Evolutionary conservation across 441 rosid genomes (phyloP).

Genomic region (Populus tomentosa): DNA sequence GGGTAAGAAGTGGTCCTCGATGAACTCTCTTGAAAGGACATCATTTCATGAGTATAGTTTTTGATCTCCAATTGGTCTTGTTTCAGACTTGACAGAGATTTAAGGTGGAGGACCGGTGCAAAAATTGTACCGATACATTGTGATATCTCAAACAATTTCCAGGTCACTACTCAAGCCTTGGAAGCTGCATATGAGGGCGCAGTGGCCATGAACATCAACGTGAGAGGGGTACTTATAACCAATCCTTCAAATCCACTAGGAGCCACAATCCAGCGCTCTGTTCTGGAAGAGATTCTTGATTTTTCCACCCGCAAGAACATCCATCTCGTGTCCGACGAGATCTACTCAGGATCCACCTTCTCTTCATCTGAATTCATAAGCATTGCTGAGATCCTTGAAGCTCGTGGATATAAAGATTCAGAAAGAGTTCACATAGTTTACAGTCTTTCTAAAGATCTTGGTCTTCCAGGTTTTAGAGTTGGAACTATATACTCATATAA

Average conservation of each 20-base stretch:
- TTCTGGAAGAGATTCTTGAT: conserved; percentile 62
- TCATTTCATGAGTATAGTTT: neutral
- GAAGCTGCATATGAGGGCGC: conserved; percentile 64
- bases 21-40: neutral
- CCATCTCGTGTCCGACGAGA: conserved; percentile 86
- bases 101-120: conserved; percentile 92
- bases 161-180: conserved; percentile 68
- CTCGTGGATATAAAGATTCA: conserved; percentile 30
- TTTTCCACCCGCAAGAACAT: conserved; percentile 64
- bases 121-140: conserved; percentile 67
- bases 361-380: conserved; percentile 67
- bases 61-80: neutral
- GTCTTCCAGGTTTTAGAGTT: conserved; percentile 91
- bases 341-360: conserved; percentile 87
- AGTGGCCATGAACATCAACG: conserved; percentile 47
- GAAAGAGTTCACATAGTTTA: conserved; percentile 94
- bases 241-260: conserved; percentile 96
- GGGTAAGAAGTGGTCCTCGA: conserved; percentile 42
- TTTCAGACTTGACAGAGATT: conserved; percentile 83
- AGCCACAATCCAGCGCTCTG: conserved; percentile 50
- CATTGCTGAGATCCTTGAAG: conserved; percentile 65
- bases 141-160: conserved; percentile 78
- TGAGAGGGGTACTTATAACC: conserved; percentile 79
- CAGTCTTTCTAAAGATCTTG: conserved; percentile 91
- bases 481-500: conserved; percentile 92